Conservation (phyloP, 1,284 basidiomycete species). For the Singerocomus inundabilis region DNA sequence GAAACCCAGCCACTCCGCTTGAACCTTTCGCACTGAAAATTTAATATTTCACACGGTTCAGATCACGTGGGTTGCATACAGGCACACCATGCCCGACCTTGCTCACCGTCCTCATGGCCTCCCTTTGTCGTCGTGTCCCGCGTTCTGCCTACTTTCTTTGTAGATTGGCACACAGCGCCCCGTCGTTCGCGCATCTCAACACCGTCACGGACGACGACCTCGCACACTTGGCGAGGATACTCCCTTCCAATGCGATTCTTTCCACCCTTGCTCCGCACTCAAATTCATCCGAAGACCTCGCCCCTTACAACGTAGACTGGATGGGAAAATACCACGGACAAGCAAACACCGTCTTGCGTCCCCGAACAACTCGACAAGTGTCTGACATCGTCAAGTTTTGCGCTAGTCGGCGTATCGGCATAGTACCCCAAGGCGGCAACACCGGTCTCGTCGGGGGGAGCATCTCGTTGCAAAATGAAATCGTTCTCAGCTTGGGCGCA, state of each 20-base stretch:
- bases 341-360: slow-evolving; percentile 85
- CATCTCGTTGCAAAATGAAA: slow-evolving; percentile 87
- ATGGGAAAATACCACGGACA: slow-evolving; percentile 93
- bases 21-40: too few species aligned
- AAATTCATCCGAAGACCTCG: slow-evolving; percentile 64
- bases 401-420: slow-evolving; percentile 72
- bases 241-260: slow-evolving; percentile 59
- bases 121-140: background rate
- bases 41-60: too few species aligned
- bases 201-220: slow-evolving; percentile 57
- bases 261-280: slow-evolving; percentile 58
- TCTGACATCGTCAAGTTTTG: slow-evolving; percentile 87
- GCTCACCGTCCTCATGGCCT: background rate
- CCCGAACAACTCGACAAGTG: slow-evolving; percentile 86
- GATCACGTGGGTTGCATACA: too few species aligned
- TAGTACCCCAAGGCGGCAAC: slow-evolving; percentile 98
- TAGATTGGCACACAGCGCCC: slow-evolving; percentile 20
- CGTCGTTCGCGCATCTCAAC: slow-evolving; percentile 36
- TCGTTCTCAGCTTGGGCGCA: slow-evolving; percentile 82
- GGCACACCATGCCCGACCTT: too few species aligned
- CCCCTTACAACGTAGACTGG: slow-evolving; percentile 91
- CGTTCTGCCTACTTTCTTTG: background rate
- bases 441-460: slow-evolving; percentile 98
- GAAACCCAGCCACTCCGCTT: too few species aligned
- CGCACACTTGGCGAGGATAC: slow-evolving; percentile 59